Evolutionary conservation across 139 green algal genomes (phyloP), one percentile per base, ranked within the genome.

Genomic region (Chlamydomonas sp.): DNA sequence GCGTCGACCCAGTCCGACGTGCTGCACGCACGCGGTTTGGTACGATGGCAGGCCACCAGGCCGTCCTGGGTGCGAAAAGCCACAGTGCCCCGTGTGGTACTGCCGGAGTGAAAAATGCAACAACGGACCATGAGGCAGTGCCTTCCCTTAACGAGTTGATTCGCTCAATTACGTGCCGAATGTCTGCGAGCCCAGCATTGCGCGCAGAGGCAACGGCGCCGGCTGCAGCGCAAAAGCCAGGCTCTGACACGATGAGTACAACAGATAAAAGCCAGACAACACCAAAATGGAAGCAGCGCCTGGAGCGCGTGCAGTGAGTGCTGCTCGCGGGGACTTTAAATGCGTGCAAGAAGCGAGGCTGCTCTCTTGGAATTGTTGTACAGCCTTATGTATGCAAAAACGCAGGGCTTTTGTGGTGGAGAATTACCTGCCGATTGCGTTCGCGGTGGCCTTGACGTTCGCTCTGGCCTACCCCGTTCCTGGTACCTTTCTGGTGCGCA

Each of bases 351-450:
- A 8, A 76, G 69, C 69, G 14, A 8, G 69, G 15, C 14, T 16
- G 9, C n/a, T 57, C 10, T 20, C 8, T 6, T 6, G 6, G 10
- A 18, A 60, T 2, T 60, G 17, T 69, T 16, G 60, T 15, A 74
- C 31, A 49, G 31, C 31, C 31, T 49, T 49, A 49, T 49, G 31
- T 49, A 49, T 49, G 31, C 31, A 49, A 49, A 20, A 12, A 4
- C 83, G 59, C 87, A 90, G 81, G 68, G 64, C 61, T 0, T 88
- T 90, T n/a, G 77, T 91, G 4, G 68, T 91, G 3, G 69, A 89
- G 62, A 86, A 91, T 72, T 91, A 88, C 79, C 79, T 91, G 58
- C 84, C 84, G 16, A 77, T 91, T 3, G 72, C 84, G 0, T 91
- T 91, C 18, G 84, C 83, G 31, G 78, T 90, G 0, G 86, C 86